Conservation (phyloP, 768 basidiomycete genomes). For the Ephemerocybe angulata region DNA sequence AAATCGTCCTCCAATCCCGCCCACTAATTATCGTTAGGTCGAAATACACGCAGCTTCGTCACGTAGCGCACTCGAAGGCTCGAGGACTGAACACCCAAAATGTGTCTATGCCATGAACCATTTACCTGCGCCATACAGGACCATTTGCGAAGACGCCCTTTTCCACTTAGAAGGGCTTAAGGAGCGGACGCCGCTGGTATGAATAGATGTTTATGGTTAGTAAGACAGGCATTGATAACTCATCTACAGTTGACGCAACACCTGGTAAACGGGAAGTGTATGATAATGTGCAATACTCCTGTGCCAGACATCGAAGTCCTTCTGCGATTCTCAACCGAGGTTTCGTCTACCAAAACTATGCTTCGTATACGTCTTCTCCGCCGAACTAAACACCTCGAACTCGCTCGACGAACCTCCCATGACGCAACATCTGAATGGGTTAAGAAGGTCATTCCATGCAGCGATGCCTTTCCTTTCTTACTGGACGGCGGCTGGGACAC, state of each 20-base stretch:
- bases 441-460: conserved; percentile 26
- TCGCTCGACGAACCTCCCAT: conserved; percentile 30
- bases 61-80: neutral
- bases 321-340: conserved; percentile 14
- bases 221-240: neutral
- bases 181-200: conserved; percentile 50
- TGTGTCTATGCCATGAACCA: conserved; percentile 29
- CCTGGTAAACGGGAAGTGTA: conserved; percentile 37
- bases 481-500: conserved; percentile 19
- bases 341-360: conserved; percentile 9
- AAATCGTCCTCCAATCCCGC: neutral
- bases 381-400: conserved; percentile 29
- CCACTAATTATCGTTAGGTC: neutral
- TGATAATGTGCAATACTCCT: conserved; percentile 50
- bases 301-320: conserved; percentile 46
- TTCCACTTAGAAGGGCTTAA: conserved; percentile 46
- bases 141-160: conserved; percentile 44
- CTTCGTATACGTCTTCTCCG: conserved; percentile 39
- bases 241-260: conserved; percentile 39
- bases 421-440: conserved; percentile 37
- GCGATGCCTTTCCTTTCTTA: conserved; percentile 19
- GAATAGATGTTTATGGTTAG: conserved; percentile 2
- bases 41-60: neutral
- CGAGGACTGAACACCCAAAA: conserved; percentile 18
- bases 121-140: conserved; percentile 41